Evolutionary conservation across 2,329 filamentous ascomycete species (phyloP).

Genomic region (Phyllosticta citriasiana): DNA sequence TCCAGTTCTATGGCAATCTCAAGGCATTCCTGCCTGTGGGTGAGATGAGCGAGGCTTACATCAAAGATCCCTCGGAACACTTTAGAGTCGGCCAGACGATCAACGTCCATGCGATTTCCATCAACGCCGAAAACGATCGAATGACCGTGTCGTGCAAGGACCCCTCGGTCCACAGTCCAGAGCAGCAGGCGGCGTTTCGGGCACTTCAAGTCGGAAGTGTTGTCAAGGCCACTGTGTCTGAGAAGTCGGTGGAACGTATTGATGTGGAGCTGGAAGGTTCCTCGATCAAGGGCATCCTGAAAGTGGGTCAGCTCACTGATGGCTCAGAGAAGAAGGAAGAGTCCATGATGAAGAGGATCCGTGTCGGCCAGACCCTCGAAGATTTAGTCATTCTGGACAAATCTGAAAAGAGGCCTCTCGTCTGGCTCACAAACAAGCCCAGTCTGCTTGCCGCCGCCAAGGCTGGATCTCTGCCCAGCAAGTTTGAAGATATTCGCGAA

Average conservation of each 20-base stretch:
- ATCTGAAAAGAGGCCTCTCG: conserved; percentile 62
- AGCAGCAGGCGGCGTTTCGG: conserved; percentile 63
- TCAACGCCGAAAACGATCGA: conserved; percentile 60
- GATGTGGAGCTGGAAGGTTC: conserved; percentile 64
- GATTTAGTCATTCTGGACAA: conserved; percentile 85
- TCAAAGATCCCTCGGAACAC: conserved; percentile 78
- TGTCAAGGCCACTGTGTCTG: conserved; percentile 59
- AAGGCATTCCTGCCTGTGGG: conserved; percentile 82
- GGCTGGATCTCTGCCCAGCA: conserved; percentile 59
- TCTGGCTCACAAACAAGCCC: conserved; percentile 73
- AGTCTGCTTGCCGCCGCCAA: conserved; percentile 68
- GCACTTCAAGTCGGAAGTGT: conserved; percentile 62
- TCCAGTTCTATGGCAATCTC: conserved; percentile 82
- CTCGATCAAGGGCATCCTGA: conserved; percentile 68
- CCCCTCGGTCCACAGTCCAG: conserved; percentile 65
- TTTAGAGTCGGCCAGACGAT: conserved; percentile 88
- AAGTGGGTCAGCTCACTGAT: conserved; percentile 72
- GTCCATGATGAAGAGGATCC: conserved; percentile 67
- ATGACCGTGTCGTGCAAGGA: conserved; percentile 92
- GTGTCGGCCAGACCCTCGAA: conserved; percentile 71
- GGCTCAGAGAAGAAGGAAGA: conserved; percentile 70
- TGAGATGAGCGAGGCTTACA: conserved; percentile 97
- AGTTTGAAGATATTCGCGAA: conserved; percentile 60
- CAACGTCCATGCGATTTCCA: conserved; percentile 74
- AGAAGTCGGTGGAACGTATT: conserved; percentile 33